phyloP scores from a whole-genome alignment of 805 yeast genomes.

The Citeromyces matritensis region DNA sequence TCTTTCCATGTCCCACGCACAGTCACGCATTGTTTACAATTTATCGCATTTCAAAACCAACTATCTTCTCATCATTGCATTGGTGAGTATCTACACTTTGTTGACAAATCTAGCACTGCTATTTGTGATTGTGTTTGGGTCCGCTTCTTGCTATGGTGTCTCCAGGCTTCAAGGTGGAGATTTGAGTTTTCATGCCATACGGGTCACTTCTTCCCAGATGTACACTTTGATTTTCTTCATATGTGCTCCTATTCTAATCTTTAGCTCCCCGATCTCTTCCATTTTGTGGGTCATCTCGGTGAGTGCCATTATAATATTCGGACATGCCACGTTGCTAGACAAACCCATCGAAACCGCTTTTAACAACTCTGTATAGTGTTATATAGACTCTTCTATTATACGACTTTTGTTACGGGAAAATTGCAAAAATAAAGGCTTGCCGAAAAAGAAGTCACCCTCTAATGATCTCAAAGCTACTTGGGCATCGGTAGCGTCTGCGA shows the following conservation, averaged over 20 bases:
- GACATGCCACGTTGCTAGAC: slow-evolving; percentile 86
- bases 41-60: slow-evolving; percentile 76
- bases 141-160: slow-evolving; percentile 25
- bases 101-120: slow-evolving; percentile 71
- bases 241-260: slow-evolving; percentile 23
- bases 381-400: not conserved
- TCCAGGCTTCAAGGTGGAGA: slow-evolving; percentile 20
- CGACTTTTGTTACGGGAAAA: slow-evolving; percentile 13
- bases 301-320: slow-evolving; percentile 58
- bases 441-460: slow-evolving; percentile 34
- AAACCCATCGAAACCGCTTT: slow-evolving; percentile 93
- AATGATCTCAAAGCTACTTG: slow-evolving; percentile 30
- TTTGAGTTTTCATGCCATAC: slow-evolving; percentile 25
- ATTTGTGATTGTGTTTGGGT: slow-evolving; percentile 45
- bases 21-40: slow-evolving; percentile 73
- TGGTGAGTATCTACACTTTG: slow-evolving; percentile 66
- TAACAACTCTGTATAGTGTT: slow-evolving; percentile 38
- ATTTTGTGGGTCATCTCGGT: slow-evolving; percentile 88
- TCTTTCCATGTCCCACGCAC: slow-evolving; percentile 65
- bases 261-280: slow-evolving; percentile 84
- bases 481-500: slow-evolving; percentile 33
- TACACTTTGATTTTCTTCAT: slow-evolving; percentile 72
- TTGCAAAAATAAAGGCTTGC: slow-evolving; percentile 29
- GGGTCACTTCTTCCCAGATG: slow-evolving; percentile 61
- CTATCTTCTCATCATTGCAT: slow-evolving; percentile 54